phyloP scores from a whole-genome alignment of 108 stramenopile genomes.

The Seminavis robusta region DNA sequence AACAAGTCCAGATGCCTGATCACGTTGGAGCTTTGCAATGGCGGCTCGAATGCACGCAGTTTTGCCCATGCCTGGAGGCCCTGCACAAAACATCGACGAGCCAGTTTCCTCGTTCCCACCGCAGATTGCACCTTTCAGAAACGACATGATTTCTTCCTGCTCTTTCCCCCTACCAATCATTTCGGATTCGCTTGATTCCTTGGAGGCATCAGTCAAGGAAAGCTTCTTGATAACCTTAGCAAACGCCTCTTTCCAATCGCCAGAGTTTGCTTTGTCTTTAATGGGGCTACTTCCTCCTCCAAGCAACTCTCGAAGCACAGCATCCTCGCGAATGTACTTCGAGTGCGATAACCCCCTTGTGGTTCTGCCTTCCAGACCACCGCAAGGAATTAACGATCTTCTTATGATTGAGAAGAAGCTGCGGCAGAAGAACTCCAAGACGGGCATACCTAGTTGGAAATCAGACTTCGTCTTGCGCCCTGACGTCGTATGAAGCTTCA shows the following conservation, averaged over 20 bases:
- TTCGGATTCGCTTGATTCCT: constrained; percentile 45
- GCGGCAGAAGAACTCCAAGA: constrained; percentile 51
- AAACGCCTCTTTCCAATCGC: constrained; percentile 52
- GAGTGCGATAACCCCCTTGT: constrained; percentile 18
- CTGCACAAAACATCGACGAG: constrained; percentile 71
- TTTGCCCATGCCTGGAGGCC: constrained; percentile 80
- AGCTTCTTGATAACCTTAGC: constrained; percentile 54
- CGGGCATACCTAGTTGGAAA: constrained; percentile 36
- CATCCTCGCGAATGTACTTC: constrained; percentile 2
- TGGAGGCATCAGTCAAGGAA: constrained; percentile 70
- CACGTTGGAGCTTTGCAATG: constrained; percentile 46
- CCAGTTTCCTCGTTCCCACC: constrained; percentile 18
- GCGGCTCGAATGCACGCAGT: constrained; percentile 74
- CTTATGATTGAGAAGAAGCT: constrained; percentile 75
- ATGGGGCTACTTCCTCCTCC: not conserved
- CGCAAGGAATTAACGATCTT: constrained; percentile 69
- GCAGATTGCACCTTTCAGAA: constrained; percentile 56
- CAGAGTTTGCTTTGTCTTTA: not conserved
- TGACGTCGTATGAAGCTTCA: constrained; percentile 19
- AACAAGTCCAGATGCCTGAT: constrained; percentile 51
- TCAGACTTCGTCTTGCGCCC: not conserved
- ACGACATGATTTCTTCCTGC: constrained; percentile 44
- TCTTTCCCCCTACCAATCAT: constrained; percentile 70
- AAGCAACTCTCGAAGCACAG: not conserved
- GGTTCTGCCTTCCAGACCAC: constrained; percentile 38